Base-by-base conservation (phyloP, 805 yeast species). In the Barnettozyma pratensis region DNA sequence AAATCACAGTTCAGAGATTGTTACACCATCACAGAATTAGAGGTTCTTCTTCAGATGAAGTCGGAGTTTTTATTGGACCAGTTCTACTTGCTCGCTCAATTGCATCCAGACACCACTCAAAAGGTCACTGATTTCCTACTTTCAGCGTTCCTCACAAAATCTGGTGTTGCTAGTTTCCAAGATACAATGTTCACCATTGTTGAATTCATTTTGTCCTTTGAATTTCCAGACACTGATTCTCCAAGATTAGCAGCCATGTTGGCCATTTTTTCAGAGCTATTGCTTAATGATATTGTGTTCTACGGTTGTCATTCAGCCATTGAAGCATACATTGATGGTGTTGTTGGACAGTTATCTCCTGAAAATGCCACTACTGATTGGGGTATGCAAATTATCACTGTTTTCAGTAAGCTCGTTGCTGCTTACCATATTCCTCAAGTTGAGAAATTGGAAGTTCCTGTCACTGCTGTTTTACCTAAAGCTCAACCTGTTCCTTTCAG, bases 321-420 rank as follows among this genome's bases (percentile, higher is more conserved):
- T 11, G 70, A 68, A 7, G 59, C 62, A 7, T 73, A 77, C 47
- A 51, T 73, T 4, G 42, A 54, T 0, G 70, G 70, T 35, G 58
- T 80, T 31, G 58, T 66, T 10, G 63, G 58, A 2, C 66, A 68
- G 3, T 51, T 80, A 9, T 62, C 55, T 1, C 65, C 72, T 2
- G 71, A 70, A 37, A 59, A 62, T 49, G 66, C 65, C 3, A 73
- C 76, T 51, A 59, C 70, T 29, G 70, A 72, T 12, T 87, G 87
- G 84, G 79, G 80, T 56, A 76, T 84, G 0, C 71, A 76, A 48
- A 79, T 81, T 0, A 60, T 88, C 35, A 63, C 73, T 28, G 73
- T 82, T 4, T 70, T 80, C 41, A 87, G 81, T 47, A 77, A 75
- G 35, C 64, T 82, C 4, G 57, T 86, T 39, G 70, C 81, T 1